Conservation (phyloP, 1,139 yeast genomes). For the Geotrichum aggregatum region DNA sequence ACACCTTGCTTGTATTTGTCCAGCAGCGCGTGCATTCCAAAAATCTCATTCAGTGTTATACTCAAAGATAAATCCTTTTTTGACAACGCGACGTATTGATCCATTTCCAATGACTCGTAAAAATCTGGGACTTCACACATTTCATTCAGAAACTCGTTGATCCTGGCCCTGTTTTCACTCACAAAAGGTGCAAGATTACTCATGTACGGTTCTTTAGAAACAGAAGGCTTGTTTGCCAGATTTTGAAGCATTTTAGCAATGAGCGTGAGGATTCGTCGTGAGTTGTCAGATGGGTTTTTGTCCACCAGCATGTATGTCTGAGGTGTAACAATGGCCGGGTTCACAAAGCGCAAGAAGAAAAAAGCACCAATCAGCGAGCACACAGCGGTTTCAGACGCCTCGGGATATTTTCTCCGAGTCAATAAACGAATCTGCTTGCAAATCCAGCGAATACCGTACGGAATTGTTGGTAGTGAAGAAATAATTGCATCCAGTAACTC, state of each 20-base stretch:
- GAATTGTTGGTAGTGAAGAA: conserved; percentile 54
- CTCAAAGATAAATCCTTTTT: conserved; percentile 38
- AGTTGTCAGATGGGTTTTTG: conserved; percentile 41
- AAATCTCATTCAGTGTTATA: conserved; percentile 40
- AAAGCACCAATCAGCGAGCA: conserved; percentile 66
- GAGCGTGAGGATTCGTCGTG: conserved; percentile 71
- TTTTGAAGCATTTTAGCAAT: conserved; percentile 83
- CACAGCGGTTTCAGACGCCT: conserved; percentile 54
- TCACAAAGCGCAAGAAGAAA: conserved; percentile 74
- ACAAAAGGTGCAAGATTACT: conserved; percentile 35
- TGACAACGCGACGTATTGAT: conserved; percentile 42
- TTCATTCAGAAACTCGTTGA: conserved; percentile 38
- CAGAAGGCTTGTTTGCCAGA: conserved; percentile 61
- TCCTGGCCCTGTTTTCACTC: conserved; percentile 35
- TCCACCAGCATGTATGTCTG: conserved; percentile 55
- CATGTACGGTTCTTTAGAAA: conserved; percentile 43
- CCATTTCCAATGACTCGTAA: conserved; percentile 43
- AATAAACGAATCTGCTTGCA: conserved; percentile 66
- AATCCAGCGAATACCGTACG: conserved; percentile 68
- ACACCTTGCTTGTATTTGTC: conserved; percentile 36
- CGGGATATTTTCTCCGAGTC: conserved; percentile 64
- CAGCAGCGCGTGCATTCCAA: conserved; percentile 40
- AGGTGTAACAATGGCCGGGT: conserved; percentile 91
- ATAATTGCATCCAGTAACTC: conserved; percentile 61
- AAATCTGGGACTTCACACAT: conserved; percentile 45